Evolutionary conservation across 495 filamentous ascomycete genomes (phyloP).

Genomic region (Neurospora sp.): DNA sequence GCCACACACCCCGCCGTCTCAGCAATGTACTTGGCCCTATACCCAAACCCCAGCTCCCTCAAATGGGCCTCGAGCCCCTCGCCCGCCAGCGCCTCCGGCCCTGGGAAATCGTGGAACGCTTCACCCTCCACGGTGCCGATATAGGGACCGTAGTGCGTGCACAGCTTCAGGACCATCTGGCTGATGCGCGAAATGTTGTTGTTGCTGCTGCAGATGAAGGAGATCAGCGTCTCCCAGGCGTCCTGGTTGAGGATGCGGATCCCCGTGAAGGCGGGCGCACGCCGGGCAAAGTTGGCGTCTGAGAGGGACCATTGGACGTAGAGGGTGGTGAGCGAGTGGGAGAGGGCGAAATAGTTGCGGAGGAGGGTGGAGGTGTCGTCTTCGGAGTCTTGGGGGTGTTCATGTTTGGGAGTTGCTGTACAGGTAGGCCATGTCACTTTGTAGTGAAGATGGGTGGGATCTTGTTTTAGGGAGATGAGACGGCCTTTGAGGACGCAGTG

Average conservation of each 20-base stretch:
- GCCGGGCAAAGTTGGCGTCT: conserved; percentile 83
- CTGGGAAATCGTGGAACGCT: conserved; percentile 80
- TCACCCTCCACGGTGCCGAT: conserved; percentile 60
- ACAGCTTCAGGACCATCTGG: conserved; percentile 93
- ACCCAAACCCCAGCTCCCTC: conserved; percentile 82
- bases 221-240: conserved; percentile 88
- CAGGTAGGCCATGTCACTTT: conserved; percentile 48
- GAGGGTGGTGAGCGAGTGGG: conserved; percentile 57
- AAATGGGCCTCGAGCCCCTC: conserved; percentile 66
- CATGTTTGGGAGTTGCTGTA: conserved; percentile 11
- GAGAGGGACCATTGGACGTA: conserved; percentile 81
- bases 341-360: conserved; percentile 73
- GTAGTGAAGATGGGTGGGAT: conserved; percentile 71
- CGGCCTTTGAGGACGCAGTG: conserved; percentile 78
- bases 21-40: conserved; percentile 83
- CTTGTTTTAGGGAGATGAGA: conserved; percentile 76
- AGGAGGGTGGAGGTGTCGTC: conserved; percentile 62
- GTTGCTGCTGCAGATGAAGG: conserved; percentile 97
- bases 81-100: conserved; percentile 56
- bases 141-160: conserved; percentile 68
- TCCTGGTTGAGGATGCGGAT: conserved; percentile 94
- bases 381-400: conserved; percentile 9
- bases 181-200: conserved; percentile 95
- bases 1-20: conserved; percentile 71
- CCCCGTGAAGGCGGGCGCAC: conserved; percentile 77